Base-by-base conservation (phyloP, 2,329 filamentous ascomycete genomes). In the Trichoderma atrobrunneum region DNA sequence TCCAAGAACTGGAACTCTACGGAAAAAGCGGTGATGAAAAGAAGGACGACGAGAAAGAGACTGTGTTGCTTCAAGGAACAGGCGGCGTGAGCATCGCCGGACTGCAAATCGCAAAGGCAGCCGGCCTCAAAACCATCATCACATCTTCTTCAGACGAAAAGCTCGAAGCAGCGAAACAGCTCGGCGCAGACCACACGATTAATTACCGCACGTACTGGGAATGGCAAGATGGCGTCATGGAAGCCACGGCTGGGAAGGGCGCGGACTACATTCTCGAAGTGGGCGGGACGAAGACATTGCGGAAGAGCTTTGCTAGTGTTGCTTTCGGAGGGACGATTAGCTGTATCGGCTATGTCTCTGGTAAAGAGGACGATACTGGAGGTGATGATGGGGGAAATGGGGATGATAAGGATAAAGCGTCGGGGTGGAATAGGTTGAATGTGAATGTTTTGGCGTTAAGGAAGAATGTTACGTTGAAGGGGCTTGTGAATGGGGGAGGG, bases 401-500 rank as follows among this genome's bases (percentile, higher is more conserved):
- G 0, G 67, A 54, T 30, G 62, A 39, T 7, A 60, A 69, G 26
- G 65, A 51, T 18, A 61, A 72, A 61, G 54, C 73, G 56, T 62
- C 71, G 3, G 34, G 62, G 59, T 72, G 74, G 73, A 87, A 89
- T 78, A 78, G 87, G 59, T 81, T 87, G 8, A 90, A 91, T 74
- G 86, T 90, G 16, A 92, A 91, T 75, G 80, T 92, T 32, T 80
- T 87, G 70, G 85, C 84, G n/a, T 73, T 85, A 74, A 74, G 82
- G 70, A 78, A 82, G 72, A 86, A 85, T 73, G 83, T 84, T 16
- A 86, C 85, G 36, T 78, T 86, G 65, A 84, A 84, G 76, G 84
- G 90, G 0, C 86, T 92, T 7, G 76, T 91, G 32, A 91, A 91
- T 78, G 90, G 90, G 0, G 90, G 11, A 77, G 79, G 70, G 83